Base-by-base conservation (phyloP, 345 rosid genomes). In the Lepidium africanum region DNA sequence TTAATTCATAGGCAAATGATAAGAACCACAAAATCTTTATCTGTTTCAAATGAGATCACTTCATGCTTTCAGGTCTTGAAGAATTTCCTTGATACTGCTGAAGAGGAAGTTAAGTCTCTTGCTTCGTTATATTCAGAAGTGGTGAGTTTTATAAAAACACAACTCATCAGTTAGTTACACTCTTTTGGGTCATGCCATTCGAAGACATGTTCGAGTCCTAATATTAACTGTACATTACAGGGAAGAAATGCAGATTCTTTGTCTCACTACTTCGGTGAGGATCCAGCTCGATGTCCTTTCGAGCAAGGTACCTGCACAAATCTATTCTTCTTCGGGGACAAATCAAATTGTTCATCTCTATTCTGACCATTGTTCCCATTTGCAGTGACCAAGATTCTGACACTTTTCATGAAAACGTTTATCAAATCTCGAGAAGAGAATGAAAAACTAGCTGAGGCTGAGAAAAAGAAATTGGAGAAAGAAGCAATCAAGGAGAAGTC, bases 161-260 rank as follows among this genome's bases (percentile, higher is more conserved):
- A 36, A 13, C 21, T 32, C 11, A 45, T 71, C 36, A n/a, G 10
- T 62, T 54, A 57, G 9, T 10, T 15, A 41, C 2, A 19, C 14
- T 32, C 41, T 13, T 46, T 7, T 21, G 16, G 46, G 19, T 38
- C 49, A 43, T 36, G 42, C 14, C 25, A 13, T 59, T 67, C 23
- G 8, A 59, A 25, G 36, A 37, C 73, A 51, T 77, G 47, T 55
- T 51, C 70, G 47, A 21, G 16, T 76, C 23, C 61, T 65, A 62
- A 60, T 17, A 14, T 19, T 19, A 19, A n/a, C 23, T 60, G 57
- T 66, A n/a, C 41, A 50, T 77, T 79, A 62, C 85, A 94, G 99
- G 99, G 99, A 59, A 82, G 85, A 80, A 94, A 84, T 82, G 97
- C 97, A 11, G 99, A 94, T 86, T 91, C 96, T 3, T 77, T 94